Conservation (phyloP, 495 filamentous ascomycete species). For the Penicillium atrosanguineum region DNA sequence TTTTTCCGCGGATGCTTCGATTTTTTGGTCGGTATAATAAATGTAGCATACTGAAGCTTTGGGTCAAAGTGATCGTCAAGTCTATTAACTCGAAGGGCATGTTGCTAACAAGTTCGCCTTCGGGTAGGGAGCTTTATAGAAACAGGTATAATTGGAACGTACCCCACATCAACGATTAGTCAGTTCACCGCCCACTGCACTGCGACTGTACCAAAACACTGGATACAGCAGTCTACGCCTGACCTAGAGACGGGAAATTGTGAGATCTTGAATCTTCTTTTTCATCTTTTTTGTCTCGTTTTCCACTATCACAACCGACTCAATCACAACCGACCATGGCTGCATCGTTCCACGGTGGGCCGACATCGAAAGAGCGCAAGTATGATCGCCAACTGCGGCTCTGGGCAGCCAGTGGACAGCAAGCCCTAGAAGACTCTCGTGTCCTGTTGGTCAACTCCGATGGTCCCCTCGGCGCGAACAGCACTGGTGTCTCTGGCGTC, state of each 20-base stretch:
- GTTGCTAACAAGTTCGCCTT: too few relatives aligned
- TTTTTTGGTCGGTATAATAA: too few relatives aligned
- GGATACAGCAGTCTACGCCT: background rate
- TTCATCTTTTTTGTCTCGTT: too few relatives aligned
- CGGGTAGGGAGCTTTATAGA: background rate
- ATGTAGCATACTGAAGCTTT: too few relatives aligned
- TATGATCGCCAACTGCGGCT: slow-evolving; percentile 95
- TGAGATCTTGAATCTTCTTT: too few relatives aligned
- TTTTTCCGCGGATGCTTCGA: too few relatives aligned
- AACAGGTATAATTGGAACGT: background rate
- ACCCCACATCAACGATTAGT: background rate
- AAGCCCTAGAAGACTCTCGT: slow-evolving; percentile 83
- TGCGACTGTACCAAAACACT: background rate
- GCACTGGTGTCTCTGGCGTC: slow-evolving; percentile 61
- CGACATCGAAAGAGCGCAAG: slow-evolving; percentile 84
- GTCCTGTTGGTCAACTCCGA: slow-evolving; percentile 81
- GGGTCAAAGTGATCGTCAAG: too few relatives aligned
- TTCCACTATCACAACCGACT: slow-evolving; percentile 9
- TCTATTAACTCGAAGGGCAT: too few relatives aligned
- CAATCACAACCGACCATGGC: slow-evolving; percentile 31
- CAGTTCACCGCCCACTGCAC: background rate
- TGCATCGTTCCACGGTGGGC: slow-evolving; percentile 48
- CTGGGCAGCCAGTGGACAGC: slow-evolving; percentile 91
- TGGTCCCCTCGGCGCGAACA: slow-evolving; percentile 36
- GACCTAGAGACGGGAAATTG: background rate